phyloP scores from a whole-genome alignment of 1,139 yeast genomes.

The Debaryomyces sp. region DNA sequence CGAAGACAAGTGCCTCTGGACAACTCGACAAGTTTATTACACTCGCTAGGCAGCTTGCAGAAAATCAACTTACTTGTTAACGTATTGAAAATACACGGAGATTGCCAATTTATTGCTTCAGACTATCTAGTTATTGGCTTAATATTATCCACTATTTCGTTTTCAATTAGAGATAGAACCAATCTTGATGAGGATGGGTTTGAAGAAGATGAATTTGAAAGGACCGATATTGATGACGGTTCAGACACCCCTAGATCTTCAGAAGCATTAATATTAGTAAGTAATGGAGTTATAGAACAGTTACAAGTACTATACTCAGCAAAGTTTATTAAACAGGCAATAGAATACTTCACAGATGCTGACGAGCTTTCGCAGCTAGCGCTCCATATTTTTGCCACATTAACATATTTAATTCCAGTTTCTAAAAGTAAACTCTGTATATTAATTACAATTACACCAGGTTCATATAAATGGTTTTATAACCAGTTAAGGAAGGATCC shows the following conservation, averaged over 20 bases:
- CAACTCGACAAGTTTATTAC: neutral
- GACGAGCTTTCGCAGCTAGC: slow-evolving; percentile 14
- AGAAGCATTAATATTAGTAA: slow-evolving; percentile 10
- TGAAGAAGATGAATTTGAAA: slow-evolving; percentile 10
- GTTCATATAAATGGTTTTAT: slow-evolving; percentile 34
- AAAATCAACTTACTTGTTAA: slow-evolving; percentile 22
- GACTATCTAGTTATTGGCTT: slow-evolving; percentile 27
- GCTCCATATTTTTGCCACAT: slow-evolving; percentile 27
- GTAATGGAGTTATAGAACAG: slow-evolving; percentile 7
- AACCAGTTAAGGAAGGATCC: slow-evolving; percentile 19
- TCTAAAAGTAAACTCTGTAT: slow-evolving; percentile 37
- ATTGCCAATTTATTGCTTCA: slow-evolving; percentile 13
- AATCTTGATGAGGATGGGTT: slow-evolving; percentile 15
- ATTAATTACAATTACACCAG: slow-evolving; percentile 39
- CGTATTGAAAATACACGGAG: slow-evolving; percentile 23
- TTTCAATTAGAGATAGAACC: slow-evolving; percentile 18
- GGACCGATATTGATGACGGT: neutral
- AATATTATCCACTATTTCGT: slow-evolving; percentile 26
- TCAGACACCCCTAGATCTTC: neutral
- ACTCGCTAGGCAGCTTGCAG: slow-evolving; percentile 6
- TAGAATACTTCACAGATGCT: slow-evolving; percentile 19
- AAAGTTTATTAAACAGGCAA: slow-evolving; percentile 25
- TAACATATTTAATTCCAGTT: slow-evolving; percentile 34
- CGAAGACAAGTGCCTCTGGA: slow-evolving; percentile 1
- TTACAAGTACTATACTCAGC: slow-evolving; percentile 26